Evolutionary conservation across 352 stramenopile genomes (phyloP).

Genomic region (Phytophthora rubi): DNA sequence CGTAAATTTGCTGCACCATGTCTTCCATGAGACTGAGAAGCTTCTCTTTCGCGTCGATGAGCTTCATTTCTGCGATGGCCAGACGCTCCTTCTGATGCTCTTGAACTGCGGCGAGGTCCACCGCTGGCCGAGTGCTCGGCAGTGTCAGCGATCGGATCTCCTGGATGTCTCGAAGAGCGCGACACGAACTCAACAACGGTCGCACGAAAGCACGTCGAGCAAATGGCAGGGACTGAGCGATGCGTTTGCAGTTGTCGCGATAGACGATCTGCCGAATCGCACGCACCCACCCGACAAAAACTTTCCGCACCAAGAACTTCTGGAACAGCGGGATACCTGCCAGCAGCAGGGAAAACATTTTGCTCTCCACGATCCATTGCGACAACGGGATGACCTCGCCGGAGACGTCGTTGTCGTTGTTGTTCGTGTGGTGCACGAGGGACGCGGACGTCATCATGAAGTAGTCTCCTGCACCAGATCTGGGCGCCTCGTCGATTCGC

Average conservation of each 20-base stretch:
- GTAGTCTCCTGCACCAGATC: conserved; percentile 51
- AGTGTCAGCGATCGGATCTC: conserved; percentile 48
- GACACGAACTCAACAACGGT: conserved; percentile 49
- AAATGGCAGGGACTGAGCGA: conserved; percentile 46
- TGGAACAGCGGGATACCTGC: conserved; percentile 77
- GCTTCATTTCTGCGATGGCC: conserved; percentile 48
- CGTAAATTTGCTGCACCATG: conserved; percentile 58
- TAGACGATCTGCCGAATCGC: conserved; percentile 52
- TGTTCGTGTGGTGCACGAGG: conserved; percentile 64
- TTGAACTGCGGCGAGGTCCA: conserved; percentile 45
- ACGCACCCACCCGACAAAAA: conserved; percentile 57
- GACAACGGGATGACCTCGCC: conserved; percentile 67
- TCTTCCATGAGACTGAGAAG: conserved; percentile 53
- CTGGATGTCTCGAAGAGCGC: conserved; percentile 50
- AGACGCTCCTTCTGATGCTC: conserved; percentile 58
- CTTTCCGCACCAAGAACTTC: conserved; percentile 67
- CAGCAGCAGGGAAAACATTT: conserved; percentile 76
- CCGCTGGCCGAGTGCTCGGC: conserved; percentile 35
- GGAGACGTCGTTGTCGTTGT: conserved; percentile 39
- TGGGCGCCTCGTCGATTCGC: conserved; percentile 38
- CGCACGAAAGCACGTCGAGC: conserved; percentile 45
- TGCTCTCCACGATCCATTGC: conserved; percentile 79
- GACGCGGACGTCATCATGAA: conserved; percentile 73
- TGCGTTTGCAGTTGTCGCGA: conserved; percentile 40
- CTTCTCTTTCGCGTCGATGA: conserved; percentile 74